Evolutionary conservation across 2,329 filamentous ascomycete genomes (phyloP).

Genomic region (Stagonosporopsis cucurbitacearum): DNA sequence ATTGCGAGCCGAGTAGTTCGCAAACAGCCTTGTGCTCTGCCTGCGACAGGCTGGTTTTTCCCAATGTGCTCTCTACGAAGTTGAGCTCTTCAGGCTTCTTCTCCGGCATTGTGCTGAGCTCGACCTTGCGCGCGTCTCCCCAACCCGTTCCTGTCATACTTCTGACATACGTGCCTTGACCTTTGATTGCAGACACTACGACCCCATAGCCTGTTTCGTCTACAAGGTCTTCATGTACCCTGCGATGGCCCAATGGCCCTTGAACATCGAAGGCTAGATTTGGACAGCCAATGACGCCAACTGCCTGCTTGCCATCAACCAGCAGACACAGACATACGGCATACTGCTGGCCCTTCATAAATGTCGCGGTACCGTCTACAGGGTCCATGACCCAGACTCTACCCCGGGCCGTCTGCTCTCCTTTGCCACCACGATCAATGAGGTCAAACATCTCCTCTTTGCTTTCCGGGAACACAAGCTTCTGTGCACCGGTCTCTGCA

Average conservation of each 20-base stretch:
- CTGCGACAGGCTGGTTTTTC: slow-evolving; percentile 48
- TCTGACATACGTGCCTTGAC: slow-evolving; percentile 53
- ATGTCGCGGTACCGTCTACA: slow-evolving; percentile 69
- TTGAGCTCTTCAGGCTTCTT: slow-evolving; percentile 45
- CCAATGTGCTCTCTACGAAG: slow-evolving; percentile 56
- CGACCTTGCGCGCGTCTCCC: slow-evolving; percentile 42
- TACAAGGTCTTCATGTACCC: slow-evolving; percentile 48
- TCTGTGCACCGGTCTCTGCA: slow-evolving; percentile 8
- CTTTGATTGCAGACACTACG: slow-evolving; percentile 57
- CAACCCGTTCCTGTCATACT: slow-evolving; percentile 47
- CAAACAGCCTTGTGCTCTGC: slow-evolving; percentile 48
- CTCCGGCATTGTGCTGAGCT: slow-evolving; percentile 20
- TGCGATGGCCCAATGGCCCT: slow-evolving; percentile 22
- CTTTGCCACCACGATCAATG: slow-evolving; percentile 67
- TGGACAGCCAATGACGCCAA: slow-evolving; percentile 68
- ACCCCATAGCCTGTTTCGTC: slow-evolving; percentile 52
- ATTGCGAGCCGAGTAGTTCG: slow-evolving; percentile 48
- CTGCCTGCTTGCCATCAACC: slow-evolving; percentile 62
- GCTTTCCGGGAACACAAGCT: slow-evolving; percentile 48
- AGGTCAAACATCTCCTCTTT: slow-evolving; percentile 65
- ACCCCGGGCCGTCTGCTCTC: slow-evolving; percentile 54
- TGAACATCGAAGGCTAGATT: slow-evolving; percentile 58
- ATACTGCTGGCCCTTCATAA: slow-evolving; percentile 67
- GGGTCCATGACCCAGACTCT: slow-evolving; percentile 69
- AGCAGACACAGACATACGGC: slow-evolving; percentile 66